phyloP scores from a whole-genome alignment of 2,329 filamentous ascomycete genomes.

The Pochonia chlamydosporia region DNA sequence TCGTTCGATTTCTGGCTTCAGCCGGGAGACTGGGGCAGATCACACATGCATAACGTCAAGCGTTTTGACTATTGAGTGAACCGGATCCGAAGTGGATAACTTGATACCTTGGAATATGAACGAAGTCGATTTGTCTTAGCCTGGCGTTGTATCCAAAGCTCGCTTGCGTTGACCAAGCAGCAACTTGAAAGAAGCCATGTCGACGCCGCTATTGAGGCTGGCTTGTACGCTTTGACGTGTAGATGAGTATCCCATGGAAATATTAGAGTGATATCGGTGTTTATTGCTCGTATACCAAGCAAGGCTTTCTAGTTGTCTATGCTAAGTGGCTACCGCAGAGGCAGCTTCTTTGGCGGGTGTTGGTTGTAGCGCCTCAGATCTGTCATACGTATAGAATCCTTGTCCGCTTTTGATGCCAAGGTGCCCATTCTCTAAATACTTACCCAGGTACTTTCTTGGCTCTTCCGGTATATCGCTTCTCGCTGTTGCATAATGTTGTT shows the following conservation, averaged over 20 bases:
- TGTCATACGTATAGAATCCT: slow-evolving; percentile 18
- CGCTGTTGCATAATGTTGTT: slow-evolving; percentile 23
- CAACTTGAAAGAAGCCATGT: no score
- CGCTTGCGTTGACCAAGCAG: neutral
- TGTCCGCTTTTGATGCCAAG: slow-evolving; percentile 23
- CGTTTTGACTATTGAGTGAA: neutral
- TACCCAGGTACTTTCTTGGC: slow-evolving; percentile 19
- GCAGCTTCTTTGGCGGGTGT: neutral
- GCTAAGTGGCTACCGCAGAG: neutral
- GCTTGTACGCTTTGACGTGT: no score
- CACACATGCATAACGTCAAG: neutral
- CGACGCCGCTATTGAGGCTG: no score
- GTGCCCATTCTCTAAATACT: slow-evolving; percentile 16
- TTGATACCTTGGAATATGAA: no score
- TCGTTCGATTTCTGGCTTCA: neutral
- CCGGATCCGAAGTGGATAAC: neutral
- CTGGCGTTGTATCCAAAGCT: no score
- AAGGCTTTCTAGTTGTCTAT: no score
- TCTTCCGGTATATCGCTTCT: slow-evolving; percentile 16
- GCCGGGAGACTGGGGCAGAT: neutral
- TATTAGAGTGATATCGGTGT: no score
- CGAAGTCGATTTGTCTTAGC: no score
- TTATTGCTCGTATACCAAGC: no score
- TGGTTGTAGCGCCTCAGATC: neutral
- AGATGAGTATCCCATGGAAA: no score